Base-by-base conservation (phyloP, 23 red algal genomes). In the Gracilariopsis chorda region DNA sequence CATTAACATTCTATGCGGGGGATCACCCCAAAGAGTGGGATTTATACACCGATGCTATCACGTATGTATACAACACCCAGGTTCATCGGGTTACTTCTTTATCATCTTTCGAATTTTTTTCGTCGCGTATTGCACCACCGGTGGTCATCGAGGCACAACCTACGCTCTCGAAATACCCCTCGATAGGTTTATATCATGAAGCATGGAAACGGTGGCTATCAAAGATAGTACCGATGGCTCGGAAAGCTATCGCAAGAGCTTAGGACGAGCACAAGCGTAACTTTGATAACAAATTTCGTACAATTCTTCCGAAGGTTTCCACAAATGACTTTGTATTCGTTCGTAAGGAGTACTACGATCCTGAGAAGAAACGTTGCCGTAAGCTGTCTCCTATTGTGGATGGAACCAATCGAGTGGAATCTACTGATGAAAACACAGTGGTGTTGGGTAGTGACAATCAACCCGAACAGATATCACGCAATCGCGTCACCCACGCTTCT, bases 321-420 rank as follows among this genome's bases (percentile, higher is more conserved):
- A 10, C 46, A 2, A 51, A n/a, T 9, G 40, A 46, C 29, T 36
- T 42, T 39, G 67, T 71, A 9, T 87, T 87, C 35, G 9, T 87
- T 14, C 20, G 63, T n/a, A 87, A 47, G 52, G 83, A 87, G 27
- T 57, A 74, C 48, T 41, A 47, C 27, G 47, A 76, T 42, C 28
- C 60, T 13, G 46, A 51, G 28, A 29, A 44, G 29, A 63, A 53
- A 7, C 6, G 25, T 19, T 29, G 44, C 39, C 83, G 73, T n/a
- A 87, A 87, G 45, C 47, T 75, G 7, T 58, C 83, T 7, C 60
- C 83, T 11, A 74, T 87, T 14, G 83, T 42, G 23, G 62, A 87
- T 29, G 83, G 83, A 71, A 60, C 83, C 37, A 73, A n/a, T 74
- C 14, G 36, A 36, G 83, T 87, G 34, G 28, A 53, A 17, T 79